Percentiles rank a stretch among this genome's conserved stretches.
Conservation (phyloP, 495 filamentous ascomycete species). For the Umbilicaria muhlenbergii region DNA sequence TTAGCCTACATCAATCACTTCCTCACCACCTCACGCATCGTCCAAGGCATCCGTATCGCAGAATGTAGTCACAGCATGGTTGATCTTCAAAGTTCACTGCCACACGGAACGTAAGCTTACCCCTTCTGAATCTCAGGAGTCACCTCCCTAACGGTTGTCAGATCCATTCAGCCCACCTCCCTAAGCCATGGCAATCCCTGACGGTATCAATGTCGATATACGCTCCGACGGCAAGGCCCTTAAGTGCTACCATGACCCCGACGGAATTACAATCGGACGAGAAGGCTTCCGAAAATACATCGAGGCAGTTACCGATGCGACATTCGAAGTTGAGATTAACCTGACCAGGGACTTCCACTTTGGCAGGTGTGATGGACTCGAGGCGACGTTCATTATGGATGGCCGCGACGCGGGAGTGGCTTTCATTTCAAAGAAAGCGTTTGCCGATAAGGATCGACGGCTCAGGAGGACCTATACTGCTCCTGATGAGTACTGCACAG, state of each 20-base stretch:
- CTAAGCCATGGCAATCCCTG: not conserved
- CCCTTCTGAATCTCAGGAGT: too few relatives aligned
- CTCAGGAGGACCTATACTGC: not conserved
- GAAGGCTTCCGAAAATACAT: too few relatives aligned
- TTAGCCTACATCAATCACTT: too few relatives aligned
- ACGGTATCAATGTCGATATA: conserved; percentile 2
- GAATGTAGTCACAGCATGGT: too few relatives aligned
- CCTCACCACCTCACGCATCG: too few relatives aligned
- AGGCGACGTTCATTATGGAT: not conserved
- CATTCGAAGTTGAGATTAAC: conserved; percentile 5
- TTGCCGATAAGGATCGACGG: not conserved
- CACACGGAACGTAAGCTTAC: too few relatives aligned
- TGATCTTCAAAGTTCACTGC: too few relatives aligned
- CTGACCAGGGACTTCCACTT: not conserved
- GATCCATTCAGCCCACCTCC: too few relatives aligned
- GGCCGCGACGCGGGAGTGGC: not conserved
- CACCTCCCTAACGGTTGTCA: too few relatives aligned
- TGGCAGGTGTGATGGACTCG: not conserved
- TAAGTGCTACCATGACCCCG: conserved; percentile 9
- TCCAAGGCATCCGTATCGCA: too few relatives aligned
- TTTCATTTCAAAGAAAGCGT: not conserved
- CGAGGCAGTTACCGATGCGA: conserved; percentile 8
- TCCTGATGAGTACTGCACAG: not conserved
- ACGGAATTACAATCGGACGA: not conserved
- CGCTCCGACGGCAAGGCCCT: not conserved